Evolutionary conservation across 192 early-diverging fungal species (phyloP).

Genomic region (Gryganskiella cystojenkinii): DNA sequence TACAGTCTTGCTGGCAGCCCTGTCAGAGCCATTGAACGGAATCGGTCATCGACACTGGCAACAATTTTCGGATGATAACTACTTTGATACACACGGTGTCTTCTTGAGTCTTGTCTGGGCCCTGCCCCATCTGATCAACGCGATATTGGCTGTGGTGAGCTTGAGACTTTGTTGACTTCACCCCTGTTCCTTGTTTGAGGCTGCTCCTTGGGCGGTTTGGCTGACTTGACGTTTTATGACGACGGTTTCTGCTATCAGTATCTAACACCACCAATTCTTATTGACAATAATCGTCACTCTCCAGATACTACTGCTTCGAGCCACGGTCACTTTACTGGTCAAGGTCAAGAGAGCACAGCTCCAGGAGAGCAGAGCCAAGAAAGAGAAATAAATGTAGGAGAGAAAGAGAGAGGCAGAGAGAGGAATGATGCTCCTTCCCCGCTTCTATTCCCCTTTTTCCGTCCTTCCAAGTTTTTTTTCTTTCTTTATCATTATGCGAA

Average conservation of each 20-base stretch:
- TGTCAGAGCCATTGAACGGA: constrained; percentile 59
- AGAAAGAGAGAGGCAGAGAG: background rate
- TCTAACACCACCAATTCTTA: too few species aligned
- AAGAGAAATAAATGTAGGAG: constrained; percentile 23
- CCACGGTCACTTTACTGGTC: constrained; percentile 42
- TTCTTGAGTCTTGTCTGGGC: constrained; percentile 58
- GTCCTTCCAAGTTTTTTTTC: background rate
- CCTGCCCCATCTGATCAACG: constrained; percentile 53
- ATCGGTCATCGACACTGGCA: constrained; percentile 54
- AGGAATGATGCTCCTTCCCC: too few species aligned
- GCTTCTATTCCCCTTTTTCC: background rate
- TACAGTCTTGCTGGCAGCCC: constrained; percentile 55
- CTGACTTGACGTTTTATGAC: too few species aligned
- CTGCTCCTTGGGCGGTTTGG: too few species aligned
- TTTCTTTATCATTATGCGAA: too few species aligned
- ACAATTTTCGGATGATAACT: constrained; percentile 58
- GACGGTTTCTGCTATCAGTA: too few species aligned
- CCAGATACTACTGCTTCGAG: constrained; percentile 53
- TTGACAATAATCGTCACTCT: too few species aligned
- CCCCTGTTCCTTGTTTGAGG: background rate
- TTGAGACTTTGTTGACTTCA: background rate
- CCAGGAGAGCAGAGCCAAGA: constrained; percentile 23
- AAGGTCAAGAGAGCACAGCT: constrained; percentile 55
- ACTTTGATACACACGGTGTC: constrained; percentile 59
- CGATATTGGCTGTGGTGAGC: constrained; percentile 50